Base-by-base conservation (phyloP, 495 filamentous ascomycete species). In the Penicillium dipodomyicola region DNA sequence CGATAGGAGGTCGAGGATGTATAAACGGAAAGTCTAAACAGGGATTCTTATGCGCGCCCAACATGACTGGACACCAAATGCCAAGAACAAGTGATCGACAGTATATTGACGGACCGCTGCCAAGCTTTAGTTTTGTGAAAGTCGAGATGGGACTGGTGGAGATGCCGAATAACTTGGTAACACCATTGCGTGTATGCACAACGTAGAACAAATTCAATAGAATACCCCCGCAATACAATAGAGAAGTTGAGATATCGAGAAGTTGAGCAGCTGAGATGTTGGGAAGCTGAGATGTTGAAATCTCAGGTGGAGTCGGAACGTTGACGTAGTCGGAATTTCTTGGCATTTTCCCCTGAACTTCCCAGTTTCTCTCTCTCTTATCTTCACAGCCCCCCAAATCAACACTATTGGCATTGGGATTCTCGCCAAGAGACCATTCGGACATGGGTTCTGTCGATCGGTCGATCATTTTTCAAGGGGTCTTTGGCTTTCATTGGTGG, bases 71-170 rank as follows among this genome's bases (percentile, higher is more conserved):
- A 25, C 10, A 32, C 49, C 23, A 43, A 43, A 52, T 2, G 72
- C 68, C 72, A 74, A 74, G 68, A 61, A 49, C 33, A 52, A 59
- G 52, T 14, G 72, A 75, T 75, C 72, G 65, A 72, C 70, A 53
- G 40, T 67, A 64, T 67, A 51, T 65, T 59, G 62, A 47, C 64
- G 69, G 55, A 52, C 70, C 70, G 64, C 70, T 68, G 72, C 70
- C 72, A 73, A 75, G 72, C 67, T 68, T 70, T 61, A 7, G 14
- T 25, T 59, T 25, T 59, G 62, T 70, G 58, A 43, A 41, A n/a
- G n/a, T n/a, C n/a, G 10, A 59, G 40, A 42, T 27, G 0, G 25
- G 42, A 39, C 54, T 41, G 54, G 33, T 29, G 22, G 25, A 32
- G 2, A 30, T 9, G 44, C 10, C 8, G 7, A 19, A 42, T 48